Conservation (phyloP, 164 flowering plant species). For the Warburgia ugandensis region DNA sequence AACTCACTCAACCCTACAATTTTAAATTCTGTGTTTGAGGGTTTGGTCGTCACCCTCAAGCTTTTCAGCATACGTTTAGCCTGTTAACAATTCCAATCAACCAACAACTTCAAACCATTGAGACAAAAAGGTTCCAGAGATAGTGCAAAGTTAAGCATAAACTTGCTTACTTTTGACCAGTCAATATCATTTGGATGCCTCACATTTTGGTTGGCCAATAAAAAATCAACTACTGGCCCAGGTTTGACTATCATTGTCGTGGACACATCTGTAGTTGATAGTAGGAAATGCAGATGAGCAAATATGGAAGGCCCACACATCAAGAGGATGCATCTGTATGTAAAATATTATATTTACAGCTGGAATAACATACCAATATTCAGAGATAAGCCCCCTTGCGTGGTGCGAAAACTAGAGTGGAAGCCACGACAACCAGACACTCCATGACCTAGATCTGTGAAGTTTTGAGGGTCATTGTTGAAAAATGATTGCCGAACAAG, state of each 20-base stretch:
- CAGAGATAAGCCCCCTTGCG: constrained; percentile 82
- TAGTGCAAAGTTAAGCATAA: neutral
- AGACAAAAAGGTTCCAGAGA: neutral
- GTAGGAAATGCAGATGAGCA: constrained; percentile 1
- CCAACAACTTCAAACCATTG: neutral
- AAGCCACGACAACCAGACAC: constrained; percentile 86
- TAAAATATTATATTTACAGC: no score
- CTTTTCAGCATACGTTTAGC: constrained; percentile 69
- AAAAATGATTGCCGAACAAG: constrained; percentile 90
- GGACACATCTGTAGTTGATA: constrained; percentile 60
- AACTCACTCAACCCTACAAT: constrained; percentile 80
- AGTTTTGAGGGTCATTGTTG: constrained; percentile 57
- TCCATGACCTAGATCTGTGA: constrained; percentile 72
- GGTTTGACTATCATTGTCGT: constrained; percentile 88
- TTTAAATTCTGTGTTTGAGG: constrained; percentile 57
- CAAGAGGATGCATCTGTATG: neutral
- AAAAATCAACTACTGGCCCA: constrained; percentile 80
- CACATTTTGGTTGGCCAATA: constrained; percentile 69
- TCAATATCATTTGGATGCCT: constrained; percentile 53
- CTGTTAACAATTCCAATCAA: constrained; percentile 14
- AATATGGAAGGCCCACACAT: neutral
- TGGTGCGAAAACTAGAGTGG: constrained; percentile 74
- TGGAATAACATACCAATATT: constrained; percentile 87
- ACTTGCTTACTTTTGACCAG: constrained; percentile 60
- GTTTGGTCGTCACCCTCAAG: constrained; percentile 49